Percentiles rank a stretch among this genome's conserved stretches.
Conservation (phyloP, 1,284 basidiomycete genomes). For the Cystobasidium slooffiae region DNA sequence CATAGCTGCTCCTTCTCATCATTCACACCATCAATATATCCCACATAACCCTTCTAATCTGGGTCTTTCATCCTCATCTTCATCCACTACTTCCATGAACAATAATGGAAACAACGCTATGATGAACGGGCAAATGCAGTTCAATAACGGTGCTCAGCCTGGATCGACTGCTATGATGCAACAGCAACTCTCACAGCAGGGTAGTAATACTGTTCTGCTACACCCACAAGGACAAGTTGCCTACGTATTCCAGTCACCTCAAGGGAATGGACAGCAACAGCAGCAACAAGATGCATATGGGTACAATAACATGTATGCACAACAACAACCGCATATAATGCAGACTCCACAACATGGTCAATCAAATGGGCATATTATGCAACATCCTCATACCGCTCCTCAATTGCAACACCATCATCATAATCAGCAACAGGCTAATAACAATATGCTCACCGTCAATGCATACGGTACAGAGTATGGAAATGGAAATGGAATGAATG, state of each 20-base stretch:
- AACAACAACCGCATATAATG: slow-evolving; percentile 17
- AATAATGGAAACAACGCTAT: not conserved
- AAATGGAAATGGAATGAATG: slow-evolving; percentile 1
- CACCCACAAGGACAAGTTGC: slow-evolving; percentile 2
- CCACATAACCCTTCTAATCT: slow-evolving; percentile 31
- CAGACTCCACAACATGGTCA: slow-evolving; percentile 24
- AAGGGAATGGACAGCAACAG: slow-evolving; percentile 2
- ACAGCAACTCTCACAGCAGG: slow-evolving; percentile 19
- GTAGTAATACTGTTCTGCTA: not conserved
- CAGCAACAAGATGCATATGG: slow-evolving; percentile 15
- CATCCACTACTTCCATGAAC: not conserved
- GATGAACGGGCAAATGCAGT: not conserved
- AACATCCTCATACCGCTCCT: slow-evolving; percentile 24
- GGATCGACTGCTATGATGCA: slow-evolving; percentile 7
- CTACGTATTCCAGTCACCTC: slow-evolving; percentile 1
- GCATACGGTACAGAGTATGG: slow-evolving; percentile 1
- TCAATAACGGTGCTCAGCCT: not conserved
- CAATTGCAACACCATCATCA: slow-evolving; percentile 27
- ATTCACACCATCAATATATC: slow-evolving; percentile 20
- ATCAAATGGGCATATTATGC: not conserved
- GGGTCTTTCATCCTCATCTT: slow-evolving; percentile 15
- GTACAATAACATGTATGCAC: not conserved
- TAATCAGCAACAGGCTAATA: slow-evolving; percentile 15
- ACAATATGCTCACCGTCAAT: not conserved
- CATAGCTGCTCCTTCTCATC: slow-evolving; percentile 13